A percentile compares a stretch with the other conserved stretches of the same genome.
phyloP scores from a whole-genome alignment of 805 yeast genomes.

The Clavispora santaluciae region DNA sequence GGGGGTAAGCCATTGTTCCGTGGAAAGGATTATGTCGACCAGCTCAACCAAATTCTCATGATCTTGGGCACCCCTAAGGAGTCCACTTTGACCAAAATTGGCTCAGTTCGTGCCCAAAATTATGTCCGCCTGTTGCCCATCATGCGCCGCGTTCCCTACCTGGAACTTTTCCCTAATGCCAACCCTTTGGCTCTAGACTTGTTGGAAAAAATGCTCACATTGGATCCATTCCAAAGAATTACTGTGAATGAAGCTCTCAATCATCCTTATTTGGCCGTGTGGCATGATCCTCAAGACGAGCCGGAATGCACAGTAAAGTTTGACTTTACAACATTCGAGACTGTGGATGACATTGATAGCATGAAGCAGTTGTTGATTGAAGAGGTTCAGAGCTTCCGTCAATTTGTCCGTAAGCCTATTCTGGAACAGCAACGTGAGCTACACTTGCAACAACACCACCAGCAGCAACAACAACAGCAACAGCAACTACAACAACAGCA shows the following conservation, averaged over 20 bases:
- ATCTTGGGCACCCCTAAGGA: slow-evolving; percentile 88
- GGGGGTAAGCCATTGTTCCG: slow-evolving; percentile 91
- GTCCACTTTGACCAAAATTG: slow-evolving; percentile 43
- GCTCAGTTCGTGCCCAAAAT: slow-evolving; percentile 85
- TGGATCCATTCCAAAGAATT: slow-evolving; percentile 81
- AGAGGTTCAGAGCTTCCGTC: slow-evolving; percentile 75
- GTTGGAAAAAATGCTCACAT: slow-evolving; percentile 65
- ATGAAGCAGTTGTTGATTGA: slow-evolving; percentile 75
- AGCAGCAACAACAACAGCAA: slow-evolving; percentile 23
- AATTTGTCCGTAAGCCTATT: slow-evolving; percentile 73
- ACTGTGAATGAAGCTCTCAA: slow-evolving; percentile 82
- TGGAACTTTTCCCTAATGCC: slow-evolving; percentile 72
- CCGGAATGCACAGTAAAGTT: slow-evolving; percentile 76
- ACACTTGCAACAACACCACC: slow-evolving; percentile 27
- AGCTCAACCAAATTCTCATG: slow-evolving; percentile 79
- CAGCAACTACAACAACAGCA: slow-evolving; percentile 11
- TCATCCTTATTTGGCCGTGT: slow-evolving; percentile 83
- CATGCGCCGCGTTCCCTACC: slow-evolving; percentile 74
- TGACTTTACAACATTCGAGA: slow-evolving; percentile 80
- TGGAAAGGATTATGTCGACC: slow-evolving; percentile 95
- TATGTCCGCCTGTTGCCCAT: slow-evolving; percentile 83
- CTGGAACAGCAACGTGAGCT: slow-evolving; percentile 43
- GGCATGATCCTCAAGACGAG: slow-evolving; percentile 77
- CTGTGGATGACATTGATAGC: slow-evolving; percentile 64
- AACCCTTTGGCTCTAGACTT: slow-evolving; percentile 79